Conservation (phyloP, 2,329 filamentous ascomycete species). For the Apiospora rasikravindrae region DNA sequence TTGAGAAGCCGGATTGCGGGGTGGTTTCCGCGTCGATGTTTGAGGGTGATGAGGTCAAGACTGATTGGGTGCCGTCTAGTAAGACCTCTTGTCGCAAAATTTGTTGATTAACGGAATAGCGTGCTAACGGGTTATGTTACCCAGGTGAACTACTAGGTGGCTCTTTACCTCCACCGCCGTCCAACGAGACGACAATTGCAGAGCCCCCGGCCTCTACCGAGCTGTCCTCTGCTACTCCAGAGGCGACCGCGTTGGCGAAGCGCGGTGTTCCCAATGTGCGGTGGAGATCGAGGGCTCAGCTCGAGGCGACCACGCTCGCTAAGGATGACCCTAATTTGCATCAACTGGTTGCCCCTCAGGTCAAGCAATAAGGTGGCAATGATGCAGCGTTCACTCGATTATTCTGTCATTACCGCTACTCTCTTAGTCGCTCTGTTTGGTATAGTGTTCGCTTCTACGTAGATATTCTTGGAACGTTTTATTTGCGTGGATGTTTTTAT, state of each 20-base stretch:
- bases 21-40: conserved; percentile 19
- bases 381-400: no score
- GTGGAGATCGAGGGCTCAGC: conserved; percentile 26
- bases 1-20: conserved; percentile 31
- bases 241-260: not conserved
- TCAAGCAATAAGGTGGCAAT: not conserved
- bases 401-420: not conserved
- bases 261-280: conserved; percentile 21
- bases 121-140: not conserved
- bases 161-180: conserved; percentile 28
- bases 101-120: no score
- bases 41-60: conserved; percentile 25
- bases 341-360: conserved; percentile 17
- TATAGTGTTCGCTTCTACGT: no score
- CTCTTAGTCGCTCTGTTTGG: no score
- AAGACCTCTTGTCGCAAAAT: no score
- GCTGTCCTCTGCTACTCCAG: not conserved
- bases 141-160: conserved; percentile 28
- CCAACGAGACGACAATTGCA: not conserved
- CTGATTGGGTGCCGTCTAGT: conserved; percentile 31
- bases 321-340: conserved; percentile 25
- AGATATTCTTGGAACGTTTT: no score
- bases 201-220: conserved; percentile 20
- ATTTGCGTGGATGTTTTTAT: no score
- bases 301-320: conserved; percentile 27